Evolutionary conservation across 2,329 filamentous ascomycete species (phyloP), one percentile per base, ranked within the genome.

Genomic region (Malbranchea cinnamomea): DNA sequence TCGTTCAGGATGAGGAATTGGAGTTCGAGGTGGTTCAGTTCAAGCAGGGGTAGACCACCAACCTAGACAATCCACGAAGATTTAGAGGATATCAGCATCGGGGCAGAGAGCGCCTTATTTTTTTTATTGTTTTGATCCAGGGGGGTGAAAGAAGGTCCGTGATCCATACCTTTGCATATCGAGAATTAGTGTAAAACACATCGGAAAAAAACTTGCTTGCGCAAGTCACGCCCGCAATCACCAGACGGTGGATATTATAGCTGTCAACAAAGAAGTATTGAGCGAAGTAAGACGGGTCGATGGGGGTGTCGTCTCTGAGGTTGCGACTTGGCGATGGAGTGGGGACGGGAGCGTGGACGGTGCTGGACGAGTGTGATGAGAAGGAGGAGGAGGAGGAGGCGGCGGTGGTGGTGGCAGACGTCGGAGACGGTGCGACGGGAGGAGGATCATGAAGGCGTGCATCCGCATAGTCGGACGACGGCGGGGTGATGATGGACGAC

Each of bases 121-220:
- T n/a, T n/a, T n/a, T n/a, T n/a, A n/a, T n/a, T n/a, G n/a, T n/a
- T n/a, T n/a, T n/a, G n/a, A n/a, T n/a, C n/a, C n/a, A n/a, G 14
- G 22, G 10, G 21, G 16, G 17, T 19, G 34, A 26, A 19, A n/a
- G n/a, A n/a, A n/a, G n/a, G n/a, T n/a, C n/a, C n/a, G n/a, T n/a
- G n/a, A n/a, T 10, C 59, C 65, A 39, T 66, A 93, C 89, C 79
- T 95, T 98, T 36, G 89, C 89, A 54, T 98, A 98, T 74, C 89
- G 73, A 32, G 89, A 95, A 56, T 98, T 98, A 6, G 89, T 98
- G 53, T 95, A 98, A 47, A 98, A 98, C 23, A 95, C 87, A 58
- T 98, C 74, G 4, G 87, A 95, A 58, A 98, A 98, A 66, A 95
- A 98, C 57, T 98, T 98, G 70, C 87, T 95, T 4, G 89, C 85